Evolutionary conservation across 805 yeast genomes (phyloP), one percentile per base, ranked within the genome.

Genomic region (Suhomyces faveliae): DNA sequence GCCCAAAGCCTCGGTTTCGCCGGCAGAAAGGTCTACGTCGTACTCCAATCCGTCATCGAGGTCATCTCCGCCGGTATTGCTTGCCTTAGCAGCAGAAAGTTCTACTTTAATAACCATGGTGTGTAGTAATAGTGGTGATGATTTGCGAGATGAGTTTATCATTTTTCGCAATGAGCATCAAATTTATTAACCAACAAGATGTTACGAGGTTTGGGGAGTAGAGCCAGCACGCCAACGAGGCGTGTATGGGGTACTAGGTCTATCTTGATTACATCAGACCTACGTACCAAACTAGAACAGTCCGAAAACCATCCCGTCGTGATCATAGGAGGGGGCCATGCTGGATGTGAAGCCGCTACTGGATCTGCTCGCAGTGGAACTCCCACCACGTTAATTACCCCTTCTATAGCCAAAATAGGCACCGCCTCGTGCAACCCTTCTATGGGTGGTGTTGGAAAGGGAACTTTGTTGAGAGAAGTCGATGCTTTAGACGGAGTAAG

Each of bases 381-480:
- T 1, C 51, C 60, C 3, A 85, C 96, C 0, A 71, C 84, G 2
- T 71, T 94, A 22, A 74, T 94, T 1, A 91, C 99, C 0, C 98
- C 96, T 1, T 78, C 74, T 40, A 60, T 81, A 27, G 62, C 73
- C 23, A 87, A 89, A 60, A 83, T 94, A 11, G 99, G 99, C 0
- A 87, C 95, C 0, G 94, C 97, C 17, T 89, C 97, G 1, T 94
- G 99, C 65, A 94, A 94, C 63, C 99, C 99, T 8, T 90, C 88
- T 38, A 88, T 90, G 85, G 99, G 99, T 30, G 99, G 99, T 52
- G 91, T 94, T 47, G 99, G 99, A 0, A 94, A 94, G 61, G 99
- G 99, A 12, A 92, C 96, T 0, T 70, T 94, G 37, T 70, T 94
- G 33, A 79, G 89, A 54, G 99, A 94, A 68, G 89, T 94, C 11